Percentiles rank a stretch among this genome's conserved stretches.
Conservation (phyloP, 2,329 filamentous ascomycete species). For the Neopestalotiopsis rosae region DNA sequence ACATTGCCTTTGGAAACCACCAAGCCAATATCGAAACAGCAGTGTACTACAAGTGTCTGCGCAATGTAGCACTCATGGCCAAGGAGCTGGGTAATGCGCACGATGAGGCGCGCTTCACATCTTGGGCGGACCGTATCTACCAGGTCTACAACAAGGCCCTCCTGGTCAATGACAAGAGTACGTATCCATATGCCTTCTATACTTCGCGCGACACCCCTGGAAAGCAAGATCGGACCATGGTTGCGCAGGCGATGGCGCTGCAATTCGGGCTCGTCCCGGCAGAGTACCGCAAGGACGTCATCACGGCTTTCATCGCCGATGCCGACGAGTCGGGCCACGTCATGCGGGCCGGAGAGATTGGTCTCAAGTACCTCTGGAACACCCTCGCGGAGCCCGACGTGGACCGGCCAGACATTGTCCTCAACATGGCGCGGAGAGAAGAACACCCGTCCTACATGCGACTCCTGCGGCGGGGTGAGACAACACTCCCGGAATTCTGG, state of each 20-base stretch:
- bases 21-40: slow-evolving; percentile 52
- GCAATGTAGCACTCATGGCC: slow-evolving; percentile 42
- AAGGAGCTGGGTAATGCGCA: slow-evolving; percentile 30
- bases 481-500: slow-evolving; percentile 49
- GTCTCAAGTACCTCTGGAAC: slow-evolving; percentile 47
- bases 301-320: slow-evolving; percentile 9
- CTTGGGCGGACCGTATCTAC: slow-evolving; percentile 9
- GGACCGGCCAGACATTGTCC: slow-evolving; percentile 44
- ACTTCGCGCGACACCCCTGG: slow-evolving; percentile 9
- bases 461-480: slow-evolving; percentile 49
- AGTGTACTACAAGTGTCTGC: slow-evolving; percentile 47
- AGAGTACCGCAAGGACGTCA: slow-evolving; percentile 1
- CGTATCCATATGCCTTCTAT: slow-evolving; percentile 10
- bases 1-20: slow-evolving; percentile 48
- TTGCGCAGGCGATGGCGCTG: slow-evolving; percentile 11
- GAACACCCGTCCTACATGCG: slow-evolving; percentile 55
- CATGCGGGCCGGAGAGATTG: slow-evolving; percentile 47
- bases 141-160: not conserved
- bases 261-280: slow-evolving; percentile 7
- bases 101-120: not conserved
- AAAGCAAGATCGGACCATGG: slow-evolving; percentile 5
- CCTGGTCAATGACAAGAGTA: slow-evolving; percentile 1
- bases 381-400: slow-evolving; percentile 41
- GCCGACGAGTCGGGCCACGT: slow-evolving; percentile 32
- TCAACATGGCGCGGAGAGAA: slow-evolving; percentile 50